Conservation (phyloP, 495 filamentous ascomycete species). For the Xylaria curta region DNA sequence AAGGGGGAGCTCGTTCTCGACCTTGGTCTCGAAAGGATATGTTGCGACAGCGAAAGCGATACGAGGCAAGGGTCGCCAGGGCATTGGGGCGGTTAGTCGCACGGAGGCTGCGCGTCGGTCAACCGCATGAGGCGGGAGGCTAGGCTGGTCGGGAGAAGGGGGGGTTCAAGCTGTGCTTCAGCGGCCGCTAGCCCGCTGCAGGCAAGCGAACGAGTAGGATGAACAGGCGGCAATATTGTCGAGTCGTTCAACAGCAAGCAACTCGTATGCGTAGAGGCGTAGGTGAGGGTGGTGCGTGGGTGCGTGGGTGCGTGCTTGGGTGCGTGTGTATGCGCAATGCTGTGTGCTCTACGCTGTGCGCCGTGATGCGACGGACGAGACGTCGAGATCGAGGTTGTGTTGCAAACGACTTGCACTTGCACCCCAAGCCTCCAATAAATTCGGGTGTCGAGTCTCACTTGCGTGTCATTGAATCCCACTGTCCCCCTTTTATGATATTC, state of each 20-base stretch:
- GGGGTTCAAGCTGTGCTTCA: not conserved
- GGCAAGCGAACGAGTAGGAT: constrained; percentile 26
- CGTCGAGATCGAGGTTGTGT: constrained; percentile 12
- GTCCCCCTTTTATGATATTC: constrained; percentile 11
- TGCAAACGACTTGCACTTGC: not conserved
- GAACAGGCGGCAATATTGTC: not conserved
- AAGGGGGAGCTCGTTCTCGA: constrained; percentile 90
- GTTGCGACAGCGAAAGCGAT: constrained; percentile 97
- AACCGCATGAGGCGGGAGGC: constrained; percentile 41
- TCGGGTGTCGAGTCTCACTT: constrained; percentile 9
- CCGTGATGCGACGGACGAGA: constrained; percentile 8
- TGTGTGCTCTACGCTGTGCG: constrained; percentile 3
- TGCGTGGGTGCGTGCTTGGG: not conserved
- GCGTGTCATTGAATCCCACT: constrained; percentile 18
- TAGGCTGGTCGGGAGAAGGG: constrained; percentile 11
- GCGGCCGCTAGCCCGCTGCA: constrained; percentile 15
- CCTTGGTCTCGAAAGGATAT: constrained; percentile 87
- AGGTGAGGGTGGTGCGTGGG: not conserved
- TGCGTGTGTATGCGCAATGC: not conserved
- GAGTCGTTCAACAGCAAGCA: constrained; percentile 8
- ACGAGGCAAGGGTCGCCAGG: constrained; percentile 94
- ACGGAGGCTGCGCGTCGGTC: constrained; percentile 41
- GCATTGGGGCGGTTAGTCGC: constrained; percentile 65
- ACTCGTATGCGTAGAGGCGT: not conserved
- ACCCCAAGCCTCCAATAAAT: constrained; percentile 1